These are phyloP conservation scores for Monilinia fructicola DNA, from an alignment of 2,329 filamentous ascomycete species.

Conservation along the genomic window DNA sequence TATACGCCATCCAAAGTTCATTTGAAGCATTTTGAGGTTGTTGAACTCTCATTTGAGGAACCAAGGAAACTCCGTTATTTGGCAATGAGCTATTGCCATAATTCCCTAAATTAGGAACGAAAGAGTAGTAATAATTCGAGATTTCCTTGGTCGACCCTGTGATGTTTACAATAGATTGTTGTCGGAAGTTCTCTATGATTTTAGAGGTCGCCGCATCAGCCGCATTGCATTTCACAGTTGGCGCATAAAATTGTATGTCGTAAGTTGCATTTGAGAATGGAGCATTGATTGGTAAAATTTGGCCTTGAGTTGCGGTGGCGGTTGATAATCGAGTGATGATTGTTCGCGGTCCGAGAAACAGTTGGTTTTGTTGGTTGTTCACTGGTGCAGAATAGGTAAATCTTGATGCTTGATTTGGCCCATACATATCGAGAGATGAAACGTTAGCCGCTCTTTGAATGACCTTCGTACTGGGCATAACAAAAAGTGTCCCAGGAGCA, in stretches of 20 bases:
- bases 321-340: slow-evolving; percentile 26
- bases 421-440: slow-evolving; percentile 23
- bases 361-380: slow-evolving; percentile 1
- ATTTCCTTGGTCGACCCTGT: slow-evolving; percentile 19
- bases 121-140: slow-evolving; percentile 26
- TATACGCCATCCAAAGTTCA: slow-evolving; percentile 27
- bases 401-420: neutral
- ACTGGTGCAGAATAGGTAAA: slow-evolving; percentile 24
- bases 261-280: slow-evolving; percentile 29
- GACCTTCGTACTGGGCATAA: slow-evolving; percentile 21
- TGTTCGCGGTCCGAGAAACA: slow-evolving; percentile 29
- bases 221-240: slow-evolving; percentile 27
- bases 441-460: slow-evolving; percentile 2
- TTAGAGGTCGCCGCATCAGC: slow-evolving; percentile 20
- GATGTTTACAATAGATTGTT: neutral
- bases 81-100: slow-evolving; percentile 6
- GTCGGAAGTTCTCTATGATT: slow-evolving; percentile 23
- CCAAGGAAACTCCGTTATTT: slow-evolving; percentile 5
- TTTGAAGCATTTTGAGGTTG: slow-evolving; percentile 27
- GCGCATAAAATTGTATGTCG: slow-evolving; percentile 27
- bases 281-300: slow-evolving; percentile 24
- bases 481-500: slow-evolving; percentile 29
- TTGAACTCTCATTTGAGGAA: slow-evolving; percentile 21
- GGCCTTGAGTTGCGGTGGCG: slow-evolving; percentile 27
- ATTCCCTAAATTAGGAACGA: slow-evolving; percentile 27